Base-by-base conservation (phyloP, 352 stramenopile species). In the Pythium rishiriense region DNA sequence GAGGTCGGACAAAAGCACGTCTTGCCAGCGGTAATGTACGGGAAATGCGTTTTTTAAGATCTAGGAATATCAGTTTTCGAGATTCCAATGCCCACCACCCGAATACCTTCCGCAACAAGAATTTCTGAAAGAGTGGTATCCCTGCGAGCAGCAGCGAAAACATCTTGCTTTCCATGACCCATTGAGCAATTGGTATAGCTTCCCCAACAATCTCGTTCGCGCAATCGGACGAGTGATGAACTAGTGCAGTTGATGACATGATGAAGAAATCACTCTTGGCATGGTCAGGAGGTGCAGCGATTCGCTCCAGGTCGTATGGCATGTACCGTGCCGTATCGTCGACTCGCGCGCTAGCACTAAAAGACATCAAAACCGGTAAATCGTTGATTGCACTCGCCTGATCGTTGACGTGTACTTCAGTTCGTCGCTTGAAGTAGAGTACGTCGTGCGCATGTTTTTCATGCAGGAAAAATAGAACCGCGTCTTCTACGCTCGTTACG, bases 61-160 rank as follows among this genome's bases (percentile, higher is more conserved):
- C 66, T 0, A 70, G 57, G 45, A 79, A 92, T 8, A 92, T 80
- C 0, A 57, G 49, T 15, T 61, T 48, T 1, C 72, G 67, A 37
- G 75, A 72, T 14, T 78, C 75, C 9, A 65, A 39, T 0, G 56
- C 28, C 83, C 83, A 92, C 15, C 75, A 64, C 0, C 81, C 52
- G 47, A 90, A 90, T 4, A 85, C 68, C 50, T 85, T 85, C 10
- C 78, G 76, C 7, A 82, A 48, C 19, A 90, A 48, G 33, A 92
- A 88, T 31, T 90, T 88, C 46, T 92, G 83, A 58, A 90, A 90
- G 3, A 92, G 66, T 22, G 83, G 83, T 41, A 90, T 87, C 2
- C 81, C 79, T 35, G 80, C 73, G n/a, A 90, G 67, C 22, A 90
- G 53, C 4, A 90, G 70, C 2, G 83, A 78, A 58, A 92, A 90